phyloP scores from a whole-genome alignment of 169 alveolate genomes.

The Eimeria tenella region DNA sequence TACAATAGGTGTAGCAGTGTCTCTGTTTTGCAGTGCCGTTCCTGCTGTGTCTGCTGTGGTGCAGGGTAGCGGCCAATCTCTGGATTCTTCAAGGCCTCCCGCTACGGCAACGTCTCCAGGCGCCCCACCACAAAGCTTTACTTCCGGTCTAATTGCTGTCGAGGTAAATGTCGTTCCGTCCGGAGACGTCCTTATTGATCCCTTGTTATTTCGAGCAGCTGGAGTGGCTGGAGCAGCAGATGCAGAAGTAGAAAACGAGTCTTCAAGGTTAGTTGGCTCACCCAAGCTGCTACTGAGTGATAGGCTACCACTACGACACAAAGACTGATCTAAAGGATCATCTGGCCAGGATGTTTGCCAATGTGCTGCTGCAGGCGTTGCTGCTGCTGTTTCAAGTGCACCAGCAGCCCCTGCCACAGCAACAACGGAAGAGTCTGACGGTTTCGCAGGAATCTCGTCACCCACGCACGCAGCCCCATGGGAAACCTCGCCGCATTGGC shows the following conservation, averaged over 20 bases:
- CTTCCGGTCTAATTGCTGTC: slow-evolving; percentile 22
- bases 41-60: not conserved
- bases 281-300: slow-evolving; percentile 32
- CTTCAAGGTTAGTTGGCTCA: slow-evolving; percentile 24
- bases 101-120: slow-evolving; percentile 6
- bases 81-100: not conserved
- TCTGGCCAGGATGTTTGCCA: slow-evolving; percentile 54
- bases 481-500: slow-evolving; percentile 33
- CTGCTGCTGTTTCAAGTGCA: slow-evolving; percentile 25
- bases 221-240: slow-evolving; percentile 49
- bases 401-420: not conserved
- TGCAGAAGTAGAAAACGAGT: slow-evolving; percentile 47
- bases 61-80: not conserved
- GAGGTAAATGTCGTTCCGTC: not conserved
- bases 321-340: not conserved
- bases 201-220: slow-evolving; percentile 44
- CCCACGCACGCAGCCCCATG: not conserved
- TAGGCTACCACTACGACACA: slow-evolving; percentile 14
- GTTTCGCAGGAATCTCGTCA: not conserved
- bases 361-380: not conserved
- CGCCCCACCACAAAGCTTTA: slow-evolving; percentile 1
- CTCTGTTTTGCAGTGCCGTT: not conserved
- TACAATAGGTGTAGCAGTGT: not conserved
- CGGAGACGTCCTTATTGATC: not conserved
- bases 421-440: slow-evolving; percentile 5